Percentiles rank a stretch among this genome's conserved stretches.
Conservation (phyloP, 345 rosid genomes). For the Pugionium cornutum region DNA sequence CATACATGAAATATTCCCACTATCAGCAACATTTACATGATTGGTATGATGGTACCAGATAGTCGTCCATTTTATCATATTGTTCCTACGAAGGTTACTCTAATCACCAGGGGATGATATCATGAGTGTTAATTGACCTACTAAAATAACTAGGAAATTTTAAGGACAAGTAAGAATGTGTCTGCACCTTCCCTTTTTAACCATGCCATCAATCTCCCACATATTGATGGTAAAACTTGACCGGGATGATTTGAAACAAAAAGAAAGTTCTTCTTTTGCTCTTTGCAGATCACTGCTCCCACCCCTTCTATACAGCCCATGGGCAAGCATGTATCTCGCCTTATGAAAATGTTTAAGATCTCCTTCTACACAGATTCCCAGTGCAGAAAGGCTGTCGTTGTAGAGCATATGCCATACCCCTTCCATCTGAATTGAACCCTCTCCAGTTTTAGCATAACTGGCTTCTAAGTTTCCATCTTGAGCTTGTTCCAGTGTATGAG, state of each 20-base stretch:
- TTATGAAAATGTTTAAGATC: slow-evolving; percentile 98
- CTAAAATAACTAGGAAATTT: not conserved
- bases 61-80: slow-evolving; percentile 20
- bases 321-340: slow-evolving; percentile 96
- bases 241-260: slow-evolving; percentile 90
- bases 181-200: slow-evolving; percentile 83
- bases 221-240: slow-evolving; percentile 91
- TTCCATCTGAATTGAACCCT: slow-evolving; percentile 57
- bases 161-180: slow-evolving; percentile 26
- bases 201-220: slow-evolving; percentile 99
- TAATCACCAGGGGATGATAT: slow-evolving; percentile 20
- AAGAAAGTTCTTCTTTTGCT: slow-evolving; percentile 92
- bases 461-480: slow-evolving; percentile 47
- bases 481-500: slow-evolving; percentile 41
- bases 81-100: slow-evolving; percentile 22
- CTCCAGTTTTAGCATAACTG: slow-evolving; percentile 44
- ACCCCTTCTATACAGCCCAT: slow-evolving; percentile 77
- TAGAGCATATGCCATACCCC: slow-evolving; percentile 83
- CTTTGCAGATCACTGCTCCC: slow-evolving; percentile 73
- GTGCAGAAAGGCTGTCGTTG: slow-evolving; percentile 80
- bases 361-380: slow-evolving; percentile 86
- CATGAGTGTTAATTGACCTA: slow-evolving; percentile 2
- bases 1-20: slow-evolving; percentile 23
- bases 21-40: slow-evolving; percentile 20
- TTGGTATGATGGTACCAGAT: slow-evolving; percentile 20